These are phyloP conservation scores for Pluteus cervinus DNA, from an alignment of 768 basidiomycete genomes.

Conservation along the genomic window DNA sequence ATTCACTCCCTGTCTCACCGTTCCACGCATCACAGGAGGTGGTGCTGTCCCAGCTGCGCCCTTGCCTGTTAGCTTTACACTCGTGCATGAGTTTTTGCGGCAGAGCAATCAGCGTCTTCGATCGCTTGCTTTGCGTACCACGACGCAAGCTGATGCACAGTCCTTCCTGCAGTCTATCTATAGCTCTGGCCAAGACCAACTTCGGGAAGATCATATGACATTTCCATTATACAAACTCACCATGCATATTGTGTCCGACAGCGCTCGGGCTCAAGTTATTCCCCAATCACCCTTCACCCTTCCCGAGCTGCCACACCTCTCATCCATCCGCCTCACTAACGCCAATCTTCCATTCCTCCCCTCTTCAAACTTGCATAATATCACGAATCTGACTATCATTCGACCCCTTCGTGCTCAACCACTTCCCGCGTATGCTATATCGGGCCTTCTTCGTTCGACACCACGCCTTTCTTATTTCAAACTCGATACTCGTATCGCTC, in stretches of 20 bases:
- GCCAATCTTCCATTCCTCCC: slow-evolving; percentile 7
- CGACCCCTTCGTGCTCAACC: slow-evolving; percentile 19
- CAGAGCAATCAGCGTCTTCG: slow-evolving; percentile 11
- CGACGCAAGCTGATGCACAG: slow-evolving; percentile 14
- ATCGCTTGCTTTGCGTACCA: slow-evolving; percentile 12
- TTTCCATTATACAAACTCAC: slow-evolving; percentile 8
- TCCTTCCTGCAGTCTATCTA: slow-evolving; percentile 15
- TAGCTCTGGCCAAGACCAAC: slow-evolving; percentile 3
- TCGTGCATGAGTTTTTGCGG: background rate
- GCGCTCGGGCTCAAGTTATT: background rate
- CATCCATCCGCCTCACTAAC: slow-evolving; percentile 1
- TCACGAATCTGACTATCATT: slow-evolving; percentile 18
- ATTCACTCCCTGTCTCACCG: background rate
- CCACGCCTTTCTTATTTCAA: slow-evolving; percentile 12
- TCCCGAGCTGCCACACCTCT: background rate
- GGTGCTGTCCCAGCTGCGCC: too few relatives aligned
- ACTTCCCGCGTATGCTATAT: slow-evolving; percentile 12
- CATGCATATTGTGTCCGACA: slow-evolving; percentile 6
- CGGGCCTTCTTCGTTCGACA: slow-evolving; percentile 12
- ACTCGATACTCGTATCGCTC: slow-evolving; percentile 17
- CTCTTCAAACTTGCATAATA: slow-evolving; percentile 11
- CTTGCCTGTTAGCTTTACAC: background rate
- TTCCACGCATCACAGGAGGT: background rate
- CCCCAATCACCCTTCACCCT: background rate
- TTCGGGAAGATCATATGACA: slow-evolving; percentile 5